Base-by-base conservation (phyloP, 192 early-diverging fungal genomes). In the Chytriomyces sp. region DNA sequence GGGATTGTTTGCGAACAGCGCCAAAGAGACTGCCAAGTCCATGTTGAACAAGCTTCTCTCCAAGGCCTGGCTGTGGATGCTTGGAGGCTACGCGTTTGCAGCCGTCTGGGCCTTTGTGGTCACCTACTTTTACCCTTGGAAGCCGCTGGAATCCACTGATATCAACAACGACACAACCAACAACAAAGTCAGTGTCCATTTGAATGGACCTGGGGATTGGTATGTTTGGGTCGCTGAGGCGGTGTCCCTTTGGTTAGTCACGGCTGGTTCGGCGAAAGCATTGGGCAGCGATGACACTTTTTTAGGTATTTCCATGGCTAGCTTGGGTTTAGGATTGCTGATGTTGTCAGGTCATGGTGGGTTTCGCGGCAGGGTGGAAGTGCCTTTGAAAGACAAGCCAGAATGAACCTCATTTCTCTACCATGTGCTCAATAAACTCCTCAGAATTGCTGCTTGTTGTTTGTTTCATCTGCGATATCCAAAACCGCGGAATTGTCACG, bases 1-100 rank as follows among this genome's bases (percentile, higher is more conserved):
- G 8, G 71, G 71, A 19, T 53, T 73, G 37, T 70, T 26, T 59
- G 68, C 57, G 39, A 70, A 70, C 33, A 22, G 14, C 0, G 57
- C 39, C 8, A 39, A 59, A 4, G 22, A 6, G 0, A 64, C 7
- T 0, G 25, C 72, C 10, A 10, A n/a, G 17, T 64, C 8, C 5
- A 73, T 66, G 72, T 39, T 66, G 7, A 25, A 19, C 17, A 73
- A 58, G 54, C 25, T 65, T 22, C 54, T 73, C 52, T 22, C 25
- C 10, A 14, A 14, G 5, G 72, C 64, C 0, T 64, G 26, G 59
- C 52, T 30, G 59, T 73, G 72, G 72, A 7, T 59, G 33, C 7
- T 57, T 4, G 68, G 55, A 25, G 68, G n/a, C 17, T 70, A 70
- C 36, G 54, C 30, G 1, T 34, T 31, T 4, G 22, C 36, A 25